These are phyloP conservation scores for Magnaporthiopsis incrustans DNA, from an alignment of 2,329 filamentous ascomycete species.

Conservation along the genomic window DNA sequence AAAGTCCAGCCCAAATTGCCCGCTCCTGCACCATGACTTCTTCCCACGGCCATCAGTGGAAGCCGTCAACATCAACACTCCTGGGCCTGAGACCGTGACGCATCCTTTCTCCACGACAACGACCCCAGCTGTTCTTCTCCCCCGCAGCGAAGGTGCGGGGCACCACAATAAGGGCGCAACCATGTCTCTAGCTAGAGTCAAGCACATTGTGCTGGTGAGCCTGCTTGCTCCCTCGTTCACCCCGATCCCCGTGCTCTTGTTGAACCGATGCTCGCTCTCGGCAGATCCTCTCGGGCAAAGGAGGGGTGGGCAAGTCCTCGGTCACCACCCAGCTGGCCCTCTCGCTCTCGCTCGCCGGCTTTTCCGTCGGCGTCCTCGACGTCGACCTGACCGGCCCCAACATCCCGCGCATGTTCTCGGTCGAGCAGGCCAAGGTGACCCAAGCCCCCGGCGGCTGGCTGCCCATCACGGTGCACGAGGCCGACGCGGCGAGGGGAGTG, in stretches of 20 bases:
- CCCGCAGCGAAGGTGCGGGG: too few relatives aligned
- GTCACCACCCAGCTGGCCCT: conserved; percentile 95
- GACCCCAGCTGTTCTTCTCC: too few relatives aligned
- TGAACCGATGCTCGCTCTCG: not conserved
- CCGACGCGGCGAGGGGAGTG: conserved; percentile 39
- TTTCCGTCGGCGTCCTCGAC: conserved; percentile 90
- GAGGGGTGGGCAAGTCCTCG: conserved; percentile 94
- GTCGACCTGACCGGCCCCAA: conserved; percentile 94
- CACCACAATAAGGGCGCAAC: not conserved
- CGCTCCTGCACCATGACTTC: too few relatives aligned
- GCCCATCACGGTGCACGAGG: conserved; percentile 73
- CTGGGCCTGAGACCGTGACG: too few relatives aligned
- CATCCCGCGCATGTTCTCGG: conserved; percentile 88
- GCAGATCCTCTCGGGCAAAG: conserved; percentile 85
- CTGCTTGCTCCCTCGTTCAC: not conserved
- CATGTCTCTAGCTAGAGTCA: conserved; percentile 64
- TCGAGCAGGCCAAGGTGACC: conserved; percentile 81
- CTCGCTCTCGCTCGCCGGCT: conserved; percentile 74
- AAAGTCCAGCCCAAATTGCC: too few relatives aligned
- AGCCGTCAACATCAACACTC: too few relatives aligned
- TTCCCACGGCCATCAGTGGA: too few relatives aligned
- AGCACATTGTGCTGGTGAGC: conserved; percentile 63
- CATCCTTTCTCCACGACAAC: too few relatives aligned
- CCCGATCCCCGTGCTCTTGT: conserved; percentile 7
- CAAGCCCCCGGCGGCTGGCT: conserved; percentile 90